A percentile compares a stretch with the other conserved stretches of the same genome.
Evolutionary conservation across 2,329 filamentous ascomycete species (phyloP).

Genomic region (Neofusicoccum ribis): DNA sequence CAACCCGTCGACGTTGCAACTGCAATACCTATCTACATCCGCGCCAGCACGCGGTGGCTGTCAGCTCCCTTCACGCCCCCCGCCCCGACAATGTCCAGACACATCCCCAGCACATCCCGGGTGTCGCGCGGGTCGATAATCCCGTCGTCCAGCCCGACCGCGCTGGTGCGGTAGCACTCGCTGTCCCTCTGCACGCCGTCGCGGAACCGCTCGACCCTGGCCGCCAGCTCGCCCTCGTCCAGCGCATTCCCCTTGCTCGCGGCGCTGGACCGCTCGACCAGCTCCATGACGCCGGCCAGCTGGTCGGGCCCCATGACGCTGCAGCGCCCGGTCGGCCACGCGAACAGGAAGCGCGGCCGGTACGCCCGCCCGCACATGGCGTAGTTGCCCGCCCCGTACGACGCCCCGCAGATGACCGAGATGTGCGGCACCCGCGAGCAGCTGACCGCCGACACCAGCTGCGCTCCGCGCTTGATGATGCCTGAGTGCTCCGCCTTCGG

Average conservation of each 20-base stretch:
- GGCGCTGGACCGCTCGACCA: conserved; percentile 30
- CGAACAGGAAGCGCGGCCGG: conserved; percentile 46
- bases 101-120: conserved; percentile 40
- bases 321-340: conserved; percentile 43
- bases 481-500: conserved; percentile 45
- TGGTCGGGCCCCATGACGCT: conserved; percentile 46
- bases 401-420: conserved; percentile 46
- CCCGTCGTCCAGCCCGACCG: conserved; percentile 38
- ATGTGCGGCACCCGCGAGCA: conserved; percentile 49
- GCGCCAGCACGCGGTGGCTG: conserved; percentile 30
- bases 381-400: conserved; percentile 50
- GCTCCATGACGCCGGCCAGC: conserved; percentile 42
- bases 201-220: conserved; percentile 27
- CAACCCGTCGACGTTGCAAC: too few species aligned
- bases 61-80: conserved; percentile 27
- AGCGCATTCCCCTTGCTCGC: conserved; percentile 24
- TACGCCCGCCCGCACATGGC: conserved; percentile 49
- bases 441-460: conserved; percentile 47
- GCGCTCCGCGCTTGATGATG: conserved; percentile 49
- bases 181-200: conserved; percentile 33
- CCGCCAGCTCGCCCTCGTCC: conserved; percentile 29
- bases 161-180: conserved; percentile 38
- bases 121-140: conserved; percentile 43
- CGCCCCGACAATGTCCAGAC: conserved; percentile 36
- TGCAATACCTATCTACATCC: conserved; percentile 17